A percentile compares a stretch with the other conserved stretches of the same genome.
Evolutionary conservation across 345 rosid species (phyloP).

Genomic region (Salix arbutifolia): DNA sequence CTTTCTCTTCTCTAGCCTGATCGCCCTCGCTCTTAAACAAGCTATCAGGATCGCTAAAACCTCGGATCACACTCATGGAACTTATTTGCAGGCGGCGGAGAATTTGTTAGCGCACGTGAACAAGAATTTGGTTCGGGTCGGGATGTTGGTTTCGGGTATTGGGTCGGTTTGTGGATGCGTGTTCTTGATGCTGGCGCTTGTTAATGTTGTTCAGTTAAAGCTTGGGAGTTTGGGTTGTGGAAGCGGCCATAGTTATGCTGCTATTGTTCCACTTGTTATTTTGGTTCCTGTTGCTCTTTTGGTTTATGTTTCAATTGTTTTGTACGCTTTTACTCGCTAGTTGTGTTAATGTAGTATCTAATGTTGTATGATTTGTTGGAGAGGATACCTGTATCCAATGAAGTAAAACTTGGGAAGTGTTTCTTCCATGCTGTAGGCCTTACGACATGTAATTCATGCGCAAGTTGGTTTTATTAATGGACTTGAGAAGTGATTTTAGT

Average conservation of each 20-base stretch:
- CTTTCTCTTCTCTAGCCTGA: slow-evolving; percentile 77
- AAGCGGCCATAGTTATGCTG: slow-evolving; percentile 58
- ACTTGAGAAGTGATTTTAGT: background rate
- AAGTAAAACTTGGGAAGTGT: background rate
- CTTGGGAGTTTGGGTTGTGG: slow-evolving; percentile 70
- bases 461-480: background rate
- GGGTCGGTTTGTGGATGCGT: slow-evolving; percentile 71
- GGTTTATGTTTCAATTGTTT: slow-evolving; percentile 47
- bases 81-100: slow-evolving; percentile 12
- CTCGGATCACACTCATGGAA: background rate
- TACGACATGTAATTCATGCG: background rate
- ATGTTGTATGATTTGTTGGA: background rate
- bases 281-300: slow-evolving; percentile 57
- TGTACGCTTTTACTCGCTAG: slow-evolving; percentile 67
- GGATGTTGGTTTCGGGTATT: slow-evolving; percentile 65
- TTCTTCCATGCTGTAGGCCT: background rate
- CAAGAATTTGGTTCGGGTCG: slow-evolving; percentile 54
- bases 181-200: slow-evolving; percentile 69
- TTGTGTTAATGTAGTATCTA: background rate
- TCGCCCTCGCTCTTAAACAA: slow-evolving; percentile 79
- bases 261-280: slow-evolving; percentile 66
- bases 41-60: slow-evolving; percentile 51
- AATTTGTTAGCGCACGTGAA: slow-evolving; percentile 33
- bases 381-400: background rate
- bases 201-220: slow-evolving; percentile 75